phyloP scores from a whole-genome alignment of 345 rosid genomes.

The Eucalyptus dawsonii region DNA sequence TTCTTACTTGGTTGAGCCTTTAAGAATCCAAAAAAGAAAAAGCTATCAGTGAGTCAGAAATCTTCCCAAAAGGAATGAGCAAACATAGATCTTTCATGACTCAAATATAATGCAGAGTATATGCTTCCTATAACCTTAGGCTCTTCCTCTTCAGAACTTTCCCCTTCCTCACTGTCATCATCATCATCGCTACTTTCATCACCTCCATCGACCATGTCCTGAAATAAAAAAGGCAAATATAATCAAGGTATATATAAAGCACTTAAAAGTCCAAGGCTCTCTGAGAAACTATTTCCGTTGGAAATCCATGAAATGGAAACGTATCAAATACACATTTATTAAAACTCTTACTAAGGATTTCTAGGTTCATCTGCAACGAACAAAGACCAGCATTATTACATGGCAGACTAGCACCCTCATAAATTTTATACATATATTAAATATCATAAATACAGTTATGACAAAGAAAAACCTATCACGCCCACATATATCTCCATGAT shows the following conservation, averaged over 20 bases:
- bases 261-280: not conserved
- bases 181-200: not conserved
- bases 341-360: not conserved
- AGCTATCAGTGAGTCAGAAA: not conserved
- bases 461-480: not conserved
- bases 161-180: not conserved
- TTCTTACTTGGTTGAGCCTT: conserved; percentile 53
- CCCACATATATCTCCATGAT: not conserved
- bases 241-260: not conserved
- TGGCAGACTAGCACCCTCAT: not conserved
- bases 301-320: not conserved
- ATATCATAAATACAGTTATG: not conserved
- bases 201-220: not conserved
- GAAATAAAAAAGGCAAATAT: not conserved
- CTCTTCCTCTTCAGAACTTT: not conserved
- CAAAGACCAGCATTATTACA: not conserved
- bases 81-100: not conserved
- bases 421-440: not conserved
- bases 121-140: not conserved
- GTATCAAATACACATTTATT: not conserved
- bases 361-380: not conserved
- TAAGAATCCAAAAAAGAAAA: not conserved
- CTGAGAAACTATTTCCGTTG: not conserved
- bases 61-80: not conserved
- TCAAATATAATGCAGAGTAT: not conserved